Percentiles rank a stretch among this genome's conserved stretches.
These are phyloP conservation scores for Chenopodium album DNA, from an alignment of 148 eudicot genomes.

Conservation along the genomic window DNA sequence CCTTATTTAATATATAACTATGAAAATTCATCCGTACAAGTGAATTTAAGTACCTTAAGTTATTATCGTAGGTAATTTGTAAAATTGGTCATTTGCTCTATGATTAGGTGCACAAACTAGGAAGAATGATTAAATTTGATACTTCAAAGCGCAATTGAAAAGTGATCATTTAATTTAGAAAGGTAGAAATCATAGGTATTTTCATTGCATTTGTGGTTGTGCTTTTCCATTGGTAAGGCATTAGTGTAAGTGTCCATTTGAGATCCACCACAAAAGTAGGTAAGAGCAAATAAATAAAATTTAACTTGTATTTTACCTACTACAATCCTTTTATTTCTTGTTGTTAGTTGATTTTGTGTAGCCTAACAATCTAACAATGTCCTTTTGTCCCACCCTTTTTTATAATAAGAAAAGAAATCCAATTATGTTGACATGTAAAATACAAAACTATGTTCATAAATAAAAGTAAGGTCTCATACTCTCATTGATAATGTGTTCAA, in stretches of 20 bases:
- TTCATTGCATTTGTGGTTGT: neutral
- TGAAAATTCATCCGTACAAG: no score
- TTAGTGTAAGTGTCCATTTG: neutral
- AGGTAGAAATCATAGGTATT: neutral
- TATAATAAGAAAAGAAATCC: neutral
- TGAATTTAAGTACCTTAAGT: no score
- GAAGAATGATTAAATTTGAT: neutral
- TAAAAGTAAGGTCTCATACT: no score
- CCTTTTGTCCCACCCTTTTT: neutral
- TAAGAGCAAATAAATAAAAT: neutral
- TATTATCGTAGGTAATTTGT: neutral
- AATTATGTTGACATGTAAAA: no score
- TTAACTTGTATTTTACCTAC: neutral
- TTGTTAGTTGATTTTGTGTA: neutral
- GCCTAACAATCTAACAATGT: neutral
- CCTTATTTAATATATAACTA: no score
- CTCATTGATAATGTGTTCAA: no score
- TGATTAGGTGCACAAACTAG: neutral
- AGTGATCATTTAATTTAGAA: neutral
- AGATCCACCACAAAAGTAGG: neutral
- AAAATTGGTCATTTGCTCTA: neutral
- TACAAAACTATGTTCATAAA: no score
- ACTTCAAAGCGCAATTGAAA: neutral
- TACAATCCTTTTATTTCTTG: neutral
- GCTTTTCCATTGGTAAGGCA: neutral